Conservation (phyloP, 2,329 filamentous ascomycete species). For the Fusarium sp. region DNA sequence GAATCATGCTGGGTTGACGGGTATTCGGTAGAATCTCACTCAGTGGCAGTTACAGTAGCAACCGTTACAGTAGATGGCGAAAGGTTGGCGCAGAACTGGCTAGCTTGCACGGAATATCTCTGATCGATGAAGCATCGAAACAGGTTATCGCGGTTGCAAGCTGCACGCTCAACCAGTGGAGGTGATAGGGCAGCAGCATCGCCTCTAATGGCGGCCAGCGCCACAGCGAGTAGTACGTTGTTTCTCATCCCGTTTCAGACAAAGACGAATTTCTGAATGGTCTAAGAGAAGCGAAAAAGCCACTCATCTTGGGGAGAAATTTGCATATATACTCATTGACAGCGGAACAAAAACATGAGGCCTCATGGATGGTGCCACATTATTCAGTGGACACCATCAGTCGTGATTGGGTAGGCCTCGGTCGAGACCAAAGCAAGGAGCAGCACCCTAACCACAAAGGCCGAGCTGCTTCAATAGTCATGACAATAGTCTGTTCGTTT, state of each 20-base stretch:
- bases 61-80: constrained; percentile 31
- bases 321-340: not conserved
- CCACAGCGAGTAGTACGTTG: constrained; percentile 11
- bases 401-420: not conserved
- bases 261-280: not conserved
- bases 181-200: constrained; percentile 12
- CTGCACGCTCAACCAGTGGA: constrained; percentile 10
- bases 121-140: constrained; percentile 39
- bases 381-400: not conserved
- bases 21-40: not conserved
- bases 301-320: not conserved
- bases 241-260: constrained; percentile 3
- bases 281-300: not conserved
- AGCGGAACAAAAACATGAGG: not conserved
- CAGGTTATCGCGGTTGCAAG: constrained; percentile 40
- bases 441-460: constrained; percentile 9
- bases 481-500: not conserved
- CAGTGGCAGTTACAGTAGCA: constrained; percentile 26
- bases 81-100: constrained; percentile 35
- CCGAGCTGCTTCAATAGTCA: constrained; percentile 27
- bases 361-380: not conserved
- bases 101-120: constrained; percentile 35
- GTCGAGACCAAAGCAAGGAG: not conserved
- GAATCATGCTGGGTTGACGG: not conserved
- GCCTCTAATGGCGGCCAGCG: constrained; percentile 6